A percentile compares a stretch with the other conserved stretches of the same genome.
These are phyloP conservation scores for Phytophthora foliorum DNA, from an alignment of 352 stramenopile genomes.

Conservation along the genomic window DNA sequence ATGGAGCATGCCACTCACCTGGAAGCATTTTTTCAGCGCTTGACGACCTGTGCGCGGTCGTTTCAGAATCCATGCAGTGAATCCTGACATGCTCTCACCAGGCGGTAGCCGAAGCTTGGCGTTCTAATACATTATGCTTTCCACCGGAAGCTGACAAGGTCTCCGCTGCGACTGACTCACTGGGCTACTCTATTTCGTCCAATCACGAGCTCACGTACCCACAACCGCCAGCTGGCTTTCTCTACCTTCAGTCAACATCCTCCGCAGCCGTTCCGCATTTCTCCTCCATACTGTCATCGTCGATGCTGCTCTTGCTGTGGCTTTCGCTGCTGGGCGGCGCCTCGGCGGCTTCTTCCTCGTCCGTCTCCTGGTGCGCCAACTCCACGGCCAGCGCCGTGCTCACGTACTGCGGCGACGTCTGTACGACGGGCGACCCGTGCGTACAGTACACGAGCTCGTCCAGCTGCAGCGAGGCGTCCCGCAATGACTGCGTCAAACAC, in stretches of 20 bases:
- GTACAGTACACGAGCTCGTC: slow-evolving; percentile 61
- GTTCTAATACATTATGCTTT: too few species aligned
- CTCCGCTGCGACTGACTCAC: background rate
- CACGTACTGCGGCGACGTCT: slow-evolving; percentile 56
- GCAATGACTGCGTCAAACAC: slow-evolving; percentile 62
- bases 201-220: slow-evolving; percentile 3
- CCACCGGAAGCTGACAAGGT: too few species aligned
- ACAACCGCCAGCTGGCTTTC: slow-evolving; percentile 27
- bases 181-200: background rate
- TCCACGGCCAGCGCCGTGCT: slow-evolving; percentile 50
- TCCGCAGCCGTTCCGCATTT: slow-evolving; percentile 17
- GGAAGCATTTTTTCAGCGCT: background rate
- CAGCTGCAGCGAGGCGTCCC: slow-evolving; percentile 57
- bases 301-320: slow-evolving; percentile 25
- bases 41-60: background rate
- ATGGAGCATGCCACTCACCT: background rate
- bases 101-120: too few species aligned
- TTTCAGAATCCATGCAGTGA: background rate
- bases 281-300: slow-evolving; percentile 2
- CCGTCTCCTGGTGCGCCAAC: slow-evolving; percentile 60
- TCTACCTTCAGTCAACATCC: slow-evolving; percentile 29
- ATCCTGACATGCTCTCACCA: background rate
- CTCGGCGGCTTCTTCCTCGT: slow-evolving; percentile 31
- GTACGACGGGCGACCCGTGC: slow-evolving; percentile 54
- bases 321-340: slow-evolving; percentile 14